Evolutionary conservation across 2,329 filamentous ascomycete species (phyloP).

Genomic region (Fusarium sp.): DNA sequence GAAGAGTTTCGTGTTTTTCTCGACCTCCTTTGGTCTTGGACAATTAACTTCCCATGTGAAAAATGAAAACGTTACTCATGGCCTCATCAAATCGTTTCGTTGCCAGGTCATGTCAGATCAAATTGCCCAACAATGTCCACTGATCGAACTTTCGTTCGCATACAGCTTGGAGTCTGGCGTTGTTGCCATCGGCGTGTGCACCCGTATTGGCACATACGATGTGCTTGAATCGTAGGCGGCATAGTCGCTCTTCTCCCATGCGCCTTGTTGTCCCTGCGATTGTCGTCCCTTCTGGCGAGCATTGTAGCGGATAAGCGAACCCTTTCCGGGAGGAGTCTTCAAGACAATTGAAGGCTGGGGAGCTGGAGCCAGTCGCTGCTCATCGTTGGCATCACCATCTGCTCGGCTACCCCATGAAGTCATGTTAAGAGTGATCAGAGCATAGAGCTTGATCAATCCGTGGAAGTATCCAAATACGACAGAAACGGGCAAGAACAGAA

Average conservation of each 20-base stretch:
- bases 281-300: slow-evolving; percentile 56
- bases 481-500: slow-evolving; percentile 84
- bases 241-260: slow-evolving; percentile 51
- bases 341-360: slow-evolving; percentile 57
- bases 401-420: slow-evolving; percentile 96
- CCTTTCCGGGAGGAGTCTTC: slow-evolving; percentile 58
- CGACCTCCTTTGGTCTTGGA: slow-evolving; percentile 33
- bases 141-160: slow-evolving; percentile 40
- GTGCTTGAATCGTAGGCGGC: slow-evolving; percentile 54
- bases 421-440: slow-evolving; percentile 83
- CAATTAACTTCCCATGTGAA: slow-evolving; percentile 32
- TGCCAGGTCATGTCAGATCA: slow-evolving; percentile 37
- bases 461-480: slow-evolving; percentile 94
- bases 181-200: slow-evolving; percentile 43
- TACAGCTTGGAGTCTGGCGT: slow-evolving; percentile 40
- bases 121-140: slow-evolving; percentile 40
- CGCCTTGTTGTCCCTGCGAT: slow-evolving; percentile 41
- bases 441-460: slow-evolving; percentile 91
- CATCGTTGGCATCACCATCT: slow-evolving; percentile 88
- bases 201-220: slow-evolving; percentile 50
- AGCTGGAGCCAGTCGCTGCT: slow-evolving; percentile 70
- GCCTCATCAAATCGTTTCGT: slow-evolving; percentile 46
- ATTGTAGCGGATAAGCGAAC: slow-evolving; percentile 61
- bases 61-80: slow-evolving; percentile 45
- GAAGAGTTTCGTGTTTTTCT: slow-evolving; percentile 28